phyloP scores from a whole-genome alignment of 2,329 filamentous ascomycete species.

The Blastomyces gilchristii region DNA sequence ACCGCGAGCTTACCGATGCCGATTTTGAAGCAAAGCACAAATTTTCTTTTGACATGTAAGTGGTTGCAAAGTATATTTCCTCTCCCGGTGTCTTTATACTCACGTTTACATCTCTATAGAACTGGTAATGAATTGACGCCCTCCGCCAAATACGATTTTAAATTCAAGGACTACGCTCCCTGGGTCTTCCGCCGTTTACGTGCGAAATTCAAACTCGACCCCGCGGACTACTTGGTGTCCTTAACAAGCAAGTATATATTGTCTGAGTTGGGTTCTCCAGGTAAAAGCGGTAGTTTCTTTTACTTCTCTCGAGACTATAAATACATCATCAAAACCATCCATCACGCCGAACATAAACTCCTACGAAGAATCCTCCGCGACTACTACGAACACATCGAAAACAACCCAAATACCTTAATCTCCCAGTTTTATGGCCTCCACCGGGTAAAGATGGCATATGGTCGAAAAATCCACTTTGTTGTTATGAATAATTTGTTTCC shows the following conservation, averaged over 20 bases:
- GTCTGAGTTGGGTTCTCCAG: slow-evolving; percentile 90
- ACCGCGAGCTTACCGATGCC: slow-evolving; percentile 75
- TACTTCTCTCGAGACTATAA: slow-evolving; percentile 99
- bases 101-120: slow-evolving; percentile 41
- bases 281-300: slow-evolving; percentile 98
- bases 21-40: slow-evolving; percentile 95
- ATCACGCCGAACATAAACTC: slow-evolving; percentile 64
- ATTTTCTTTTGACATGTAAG: slow-evolving; percentile 96
- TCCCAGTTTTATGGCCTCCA: slow-evolving; percentile 97
- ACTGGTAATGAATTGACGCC: slow-evolving; percentile 95
- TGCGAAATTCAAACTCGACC: slow-evolving; percentile 78
- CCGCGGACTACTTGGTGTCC: slow-evolving; percentile 96
- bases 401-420: slow-evolving; percentile 91
- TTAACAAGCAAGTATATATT: slow-evolving; percentile 97
- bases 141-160: slow-evolving; percentile 99
- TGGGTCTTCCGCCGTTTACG: slow-evolving; percentile 96
- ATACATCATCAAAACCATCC: slow-evolving; percentile 99
- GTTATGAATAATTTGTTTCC: slow-evolving; percentile 99
- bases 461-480: slow-evolving; percentile 97
- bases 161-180: slow-evolving; percentile 99
- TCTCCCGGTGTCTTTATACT: slow-evolving; percentile 5
- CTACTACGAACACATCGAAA: slow-evolving; percentile 84
- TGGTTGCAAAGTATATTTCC: slow-evolving; percentile 16
- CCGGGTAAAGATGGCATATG: slow-evolving; percentile 95
- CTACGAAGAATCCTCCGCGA: slow-evolving; percentile 53